A percentile compares a stretch with the other conserved stretches of the same genome.
These are phyloP conservation scores for Theileria luwenshuni DNA, from an alignment of 169 alveolate species.

Conservation along the genomic window DNA sequence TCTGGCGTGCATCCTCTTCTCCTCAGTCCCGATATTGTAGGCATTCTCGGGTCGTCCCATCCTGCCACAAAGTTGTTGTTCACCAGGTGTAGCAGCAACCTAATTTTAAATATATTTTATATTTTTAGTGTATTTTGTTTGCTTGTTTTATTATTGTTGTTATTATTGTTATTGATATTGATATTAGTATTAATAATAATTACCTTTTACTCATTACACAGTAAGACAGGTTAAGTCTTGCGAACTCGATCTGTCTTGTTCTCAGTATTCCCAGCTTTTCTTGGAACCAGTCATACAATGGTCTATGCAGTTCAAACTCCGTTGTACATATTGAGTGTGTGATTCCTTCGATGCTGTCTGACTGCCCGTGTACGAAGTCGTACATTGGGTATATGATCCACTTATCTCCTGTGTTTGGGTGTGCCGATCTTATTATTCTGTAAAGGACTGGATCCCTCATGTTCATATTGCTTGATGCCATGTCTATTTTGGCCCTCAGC, in stretches of 20 bases:
- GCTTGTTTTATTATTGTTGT: no score
- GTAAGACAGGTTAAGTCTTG: conserved; percentile 95
- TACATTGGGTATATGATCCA: conserved; percentile 99
- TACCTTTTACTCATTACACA: conserved; percentile 94
- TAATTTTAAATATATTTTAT: no score
- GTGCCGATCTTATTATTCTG: conserved; percentile 85
- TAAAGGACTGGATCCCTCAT: conserved; percentile 98
- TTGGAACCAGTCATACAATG: conserved; percentile 98
- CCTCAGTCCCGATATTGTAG: conserved; percentile 95
- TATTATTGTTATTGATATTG: no score
- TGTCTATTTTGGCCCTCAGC: conserved; percentile 97
- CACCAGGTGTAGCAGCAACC: conserved; percentile 87
- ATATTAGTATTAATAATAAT: no score
- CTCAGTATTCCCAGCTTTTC: conserved; percentile 84
- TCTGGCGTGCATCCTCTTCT: conserved; percentile 95
- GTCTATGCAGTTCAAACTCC: conserved; percentile 98
- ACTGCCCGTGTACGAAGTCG: conserved; percentile 99
- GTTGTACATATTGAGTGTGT: conserved; percentile 98
- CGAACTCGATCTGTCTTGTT: conserved; percentile 93
- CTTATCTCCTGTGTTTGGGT: conserved; percentile 96
- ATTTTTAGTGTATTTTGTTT: no score
- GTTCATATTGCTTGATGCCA: conserved; percentile 95
- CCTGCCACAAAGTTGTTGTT: conserved; percentile 90
- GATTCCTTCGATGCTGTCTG: conserved; percentile 95
- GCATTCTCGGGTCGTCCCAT: conserved; percentile 99